Conservation (phyloP, 768 basidiomycete genomes). For the Leccinum broughii region DNA sequence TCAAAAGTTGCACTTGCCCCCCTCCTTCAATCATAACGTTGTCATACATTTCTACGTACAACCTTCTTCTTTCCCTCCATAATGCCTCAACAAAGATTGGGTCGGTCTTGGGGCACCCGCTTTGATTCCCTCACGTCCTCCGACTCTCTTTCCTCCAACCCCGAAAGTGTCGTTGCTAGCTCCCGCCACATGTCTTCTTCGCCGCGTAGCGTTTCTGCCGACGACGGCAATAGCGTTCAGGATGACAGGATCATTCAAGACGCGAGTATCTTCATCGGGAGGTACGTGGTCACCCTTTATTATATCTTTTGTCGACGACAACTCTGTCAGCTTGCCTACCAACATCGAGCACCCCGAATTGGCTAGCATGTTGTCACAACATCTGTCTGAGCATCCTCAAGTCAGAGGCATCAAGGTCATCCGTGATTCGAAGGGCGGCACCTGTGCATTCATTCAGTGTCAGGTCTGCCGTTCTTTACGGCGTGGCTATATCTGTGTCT, state of each 20-base stretch:
- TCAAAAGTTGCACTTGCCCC: conserved; percentile 11
- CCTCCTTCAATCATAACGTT: conserved; percentile 1
- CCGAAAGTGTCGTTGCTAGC: conserved; percentile 16
- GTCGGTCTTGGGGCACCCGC: conserved; percentile 69
- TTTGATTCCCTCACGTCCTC: conserved; percentile 63
- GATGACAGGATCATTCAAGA: conserved; percentile 64
- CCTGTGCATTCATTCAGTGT: conserved; percentile 87
- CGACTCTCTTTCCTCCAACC: conserved; percentile 44
- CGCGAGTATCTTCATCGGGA: conserved; percentile 83
- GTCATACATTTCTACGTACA: conserved; percentile 22
- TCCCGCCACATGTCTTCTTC: conserved; percentile 17
- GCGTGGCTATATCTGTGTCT: not conserved
- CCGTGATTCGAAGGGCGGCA: conserved; percentile 72
- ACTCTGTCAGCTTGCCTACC: conserved; percentile 57
- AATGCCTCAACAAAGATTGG: conserved; percentile 48
- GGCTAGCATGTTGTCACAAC: conserved; percentile 56
- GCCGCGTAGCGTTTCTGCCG: conserved; percentile 13
- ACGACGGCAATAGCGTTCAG: conserved; percentile 33
- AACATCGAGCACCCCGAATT: conserved; percentile 67
- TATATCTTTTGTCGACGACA: conserved; percentile 9
- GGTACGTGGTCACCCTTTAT: conserved; percentile 42
- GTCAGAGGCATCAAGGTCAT: conserved; percentile 71
- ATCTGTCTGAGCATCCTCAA: conserved; percentile 64
- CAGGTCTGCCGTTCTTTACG: conserved; percentile 48
- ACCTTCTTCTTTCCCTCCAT: conserved; percentile 15